These are phyloP conservation scores for Filobasidium wieringae DNA, from an alignment of 768 basidiomycete species.

Conservation along the genomic window DNA sequence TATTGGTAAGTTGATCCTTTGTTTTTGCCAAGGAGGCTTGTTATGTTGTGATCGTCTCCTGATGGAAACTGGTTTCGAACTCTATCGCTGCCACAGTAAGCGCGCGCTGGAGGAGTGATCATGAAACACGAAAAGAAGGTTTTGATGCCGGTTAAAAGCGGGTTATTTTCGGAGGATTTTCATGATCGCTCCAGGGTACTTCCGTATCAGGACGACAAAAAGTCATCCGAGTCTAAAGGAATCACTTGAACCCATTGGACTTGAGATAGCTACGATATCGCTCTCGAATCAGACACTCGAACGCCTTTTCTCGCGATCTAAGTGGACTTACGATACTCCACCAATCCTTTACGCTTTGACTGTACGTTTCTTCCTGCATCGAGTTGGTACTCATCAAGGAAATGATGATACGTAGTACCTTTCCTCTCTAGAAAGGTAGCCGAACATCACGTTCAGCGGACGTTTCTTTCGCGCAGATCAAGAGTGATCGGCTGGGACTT, in stretches of 20 bases:
- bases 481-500: neutral
- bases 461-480: neutral
- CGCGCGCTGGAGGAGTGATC: too few species aligned
- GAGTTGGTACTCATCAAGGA: conserved; percentile 16
- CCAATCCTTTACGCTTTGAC: conserved; percentile 25
- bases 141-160: too few species aligned
- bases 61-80: too few species aligned
- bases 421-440: conserved; percentile 17
- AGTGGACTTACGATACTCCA: conserved; percentile 28
- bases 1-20: too few species aligned
- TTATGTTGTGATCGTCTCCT: too few species aligned
- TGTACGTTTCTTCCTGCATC: conserved; percentile 13
- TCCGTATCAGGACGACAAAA: too few species aligned
- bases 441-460: neutral
- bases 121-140: too few species aligned
- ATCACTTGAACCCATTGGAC: conserved; percentile 28
- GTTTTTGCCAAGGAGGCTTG: too few species aligned
- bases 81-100: too few species aligned
- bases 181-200: too few species aligned
- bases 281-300: neutral
- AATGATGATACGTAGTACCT: conserved; percentile 25
- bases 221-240: conserved; percentile 8
- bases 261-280: conserved; percentile 15
- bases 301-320: neutral
- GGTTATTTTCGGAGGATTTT: too few species aligned